Base-by-base conservation (phyloP, 2,329 filamentous ascomycete genomes). In the Ophiostoma tasmaniense region DNA sequence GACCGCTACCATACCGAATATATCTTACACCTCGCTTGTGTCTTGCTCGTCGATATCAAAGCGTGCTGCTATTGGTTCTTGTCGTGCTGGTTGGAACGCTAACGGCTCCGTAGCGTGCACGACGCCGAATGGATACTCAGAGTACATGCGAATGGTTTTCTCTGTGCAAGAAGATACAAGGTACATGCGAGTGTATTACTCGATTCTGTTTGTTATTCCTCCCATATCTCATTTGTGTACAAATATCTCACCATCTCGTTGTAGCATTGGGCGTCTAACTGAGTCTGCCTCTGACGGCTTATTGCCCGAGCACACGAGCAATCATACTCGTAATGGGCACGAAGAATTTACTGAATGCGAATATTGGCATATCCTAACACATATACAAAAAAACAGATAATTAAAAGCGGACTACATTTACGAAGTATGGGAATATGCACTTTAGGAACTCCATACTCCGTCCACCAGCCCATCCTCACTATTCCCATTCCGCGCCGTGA, bases 1-100 rank as follows among this genome's bases (percentile, higher is more conserved):
- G 50, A 50, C 28, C 55, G 55, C 65, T 50, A 42, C 20, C 25
- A 28, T 61, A 30, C 55, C 55, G 55, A 61, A 28, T 30, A 55
- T 55, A 55, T 30, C 25, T 13, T 30, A 39, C 35, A 42, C 62
- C 66, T 22, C 61, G 42, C 67, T 66, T 55, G 50, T 67, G 39
- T 67, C 67, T 67, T 17, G 25, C 52, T 25, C 28, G 55, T 70
- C 35, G 69, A 70, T 70, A 70, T 70, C 69, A 59, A 65, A 62
- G 67, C 64, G 67, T 25, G 37, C 64, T 70, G 64, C 39, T 33
- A 70, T 70, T 70, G 69, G 69, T 64, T 59, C 55, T 20, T 37
- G 64, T 39, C 52, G 4, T 61, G 25, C 59, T 50, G 22, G 64
- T 13, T 66, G 69, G 66, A 35, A 30, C 69, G 59, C 69, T 70